These are phyloP conservation scores for Chrysophaeum taylorii DNA, from an alignment of 352 stramenopile species.

Conservation along the genomic window DNA sequence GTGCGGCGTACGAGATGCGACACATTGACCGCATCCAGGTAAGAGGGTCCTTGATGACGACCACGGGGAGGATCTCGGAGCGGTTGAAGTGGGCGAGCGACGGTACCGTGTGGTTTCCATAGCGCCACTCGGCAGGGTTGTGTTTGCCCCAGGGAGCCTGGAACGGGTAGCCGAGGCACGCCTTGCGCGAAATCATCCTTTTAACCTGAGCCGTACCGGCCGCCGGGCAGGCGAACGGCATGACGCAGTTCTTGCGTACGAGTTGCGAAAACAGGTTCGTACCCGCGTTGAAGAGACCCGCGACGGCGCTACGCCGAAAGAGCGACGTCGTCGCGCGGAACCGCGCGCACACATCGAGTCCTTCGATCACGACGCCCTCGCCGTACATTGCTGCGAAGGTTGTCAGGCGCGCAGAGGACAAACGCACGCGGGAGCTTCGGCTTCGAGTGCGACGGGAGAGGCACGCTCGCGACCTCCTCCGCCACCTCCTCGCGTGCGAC, in stretches of 20 bases:
- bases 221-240: not conserved
- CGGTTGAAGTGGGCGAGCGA: not conserved
- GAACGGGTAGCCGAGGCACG: constrained; percentile 17
- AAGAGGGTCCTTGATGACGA: constrained; percentile 40
- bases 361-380: not conserved
- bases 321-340: not conserved
- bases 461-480: too few relatives aligned
- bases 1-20: constrained; percentile 14
- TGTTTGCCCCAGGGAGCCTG: constrained; percentile 55
- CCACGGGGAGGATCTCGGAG: constrained; percentile 35
- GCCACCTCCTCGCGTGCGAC: too few relatives aligned
- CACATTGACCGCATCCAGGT: constrained; percentile 57
- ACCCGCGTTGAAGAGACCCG: constrained; percentile 45
- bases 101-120: constrained; percentile 6
- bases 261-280: constrained; percentile 51
- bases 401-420: too few relatives aligned
- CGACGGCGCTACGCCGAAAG: not conserved
- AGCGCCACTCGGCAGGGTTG: constrained; percentile 27
- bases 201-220: too few relatives aligned
- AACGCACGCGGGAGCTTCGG: too few relatives aligned
- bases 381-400: not conserved
- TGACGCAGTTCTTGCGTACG: constrained; percentile 44
- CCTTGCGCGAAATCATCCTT: not conserved
- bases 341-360: not conserved
- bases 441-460: too few relatives aligned